Evolutionary conservation across 2,329 filamentous ascomycete genomes (phyloP).

Genomic region (Paracoccidioides lutzii): DNA sequence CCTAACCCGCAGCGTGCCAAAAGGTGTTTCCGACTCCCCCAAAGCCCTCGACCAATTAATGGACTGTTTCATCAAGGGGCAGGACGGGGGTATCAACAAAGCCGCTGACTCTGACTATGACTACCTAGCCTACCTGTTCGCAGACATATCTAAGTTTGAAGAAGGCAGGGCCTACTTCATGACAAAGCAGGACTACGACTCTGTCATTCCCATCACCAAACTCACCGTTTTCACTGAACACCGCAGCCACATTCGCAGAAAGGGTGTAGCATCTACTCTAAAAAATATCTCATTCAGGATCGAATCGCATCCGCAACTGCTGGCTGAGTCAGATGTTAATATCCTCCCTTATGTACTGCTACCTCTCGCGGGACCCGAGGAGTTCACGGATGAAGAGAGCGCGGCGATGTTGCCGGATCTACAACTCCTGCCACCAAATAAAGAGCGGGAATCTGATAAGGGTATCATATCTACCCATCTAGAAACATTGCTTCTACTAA

Average conservation of each 20-base stretch:
- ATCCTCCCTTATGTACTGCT: conserved; percentile 79
- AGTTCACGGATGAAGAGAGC: conserved; percentile 76
- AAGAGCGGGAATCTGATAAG: conserved; percentile 64
- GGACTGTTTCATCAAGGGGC: conserved; percentile 90
- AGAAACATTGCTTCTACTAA: conserved; percentile 74
- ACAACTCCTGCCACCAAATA: conserved; percentile 79
- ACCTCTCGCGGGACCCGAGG: conserved; percentile 76
- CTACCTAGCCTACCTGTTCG: conserved; percentile 88
- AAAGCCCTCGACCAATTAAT: conserved; percentile 78
- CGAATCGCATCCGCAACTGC: conserved; percentile 54
- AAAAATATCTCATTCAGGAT: conserved; percentile 88
- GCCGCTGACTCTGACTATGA: conserved; percentile 51
- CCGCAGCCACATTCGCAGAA: conserved; percentile 64
- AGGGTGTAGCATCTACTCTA: conserved; percentile 90
- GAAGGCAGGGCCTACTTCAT: conserved; percentile 66
- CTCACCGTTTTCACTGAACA: conserved; percentile 92
- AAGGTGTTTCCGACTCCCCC: conserved; percentile 57
- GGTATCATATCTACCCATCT: conserved; percentile 75
- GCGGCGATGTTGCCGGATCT: conserved; percentile 79
- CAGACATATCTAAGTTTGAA: conserved; percentile 73
- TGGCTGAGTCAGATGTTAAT: conserved; percentile 61
- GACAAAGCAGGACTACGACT: conserved; percentile 60
- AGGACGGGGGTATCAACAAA: conserved; percentile 70
- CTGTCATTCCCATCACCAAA: conserved; percentile 79
- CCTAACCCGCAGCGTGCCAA: conserved; percentile 55